phyloP scores from a whole-genome alignment of 768 basidiomycete species.

The Auricularia auricula-judae region DNA sequence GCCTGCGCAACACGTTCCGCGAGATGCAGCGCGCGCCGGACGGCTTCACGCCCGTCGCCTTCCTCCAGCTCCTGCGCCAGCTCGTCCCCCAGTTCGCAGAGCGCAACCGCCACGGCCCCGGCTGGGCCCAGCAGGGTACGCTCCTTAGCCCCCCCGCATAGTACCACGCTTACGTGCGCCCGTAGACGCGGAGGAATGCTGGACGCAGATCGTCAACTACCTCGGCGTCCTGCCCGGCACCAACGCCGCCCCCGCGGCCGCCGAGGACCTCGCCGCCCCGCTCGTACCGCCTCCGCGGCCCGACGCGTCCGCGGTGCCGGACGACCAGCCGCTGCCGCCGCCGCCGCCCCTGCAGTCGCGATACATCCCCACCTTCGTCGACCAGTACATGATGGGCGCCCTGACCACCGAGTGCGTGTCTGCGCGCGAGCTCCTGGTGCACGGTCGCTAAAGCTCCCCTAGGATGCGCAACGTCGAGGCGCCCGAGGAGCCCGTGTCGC shows the following conservation, averaged over 20 bases:
- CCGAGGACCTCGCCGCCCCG: constrained; percentile 15
- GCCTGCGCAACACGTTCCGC: constrained; percentile 57
- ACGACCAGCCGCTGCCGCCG: too few species aligned
- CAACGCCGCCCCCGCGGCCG: constrained; percentile 15
- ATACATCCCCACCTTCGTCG: constrained; percentile 41
- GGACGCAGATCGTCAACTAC: constrained; percentile 59
- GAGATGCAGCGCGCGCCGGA: constrained; percentile 70
- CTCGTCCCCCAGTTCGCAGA: constrained; percentile 90
- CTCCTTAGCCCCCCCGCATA: background rate
- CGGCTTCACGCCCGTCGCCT: constrained; percentile 54
- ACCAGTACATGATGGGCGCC: constrained; percentile 72
- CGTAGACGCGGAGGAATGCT: constrained; percentile 84
- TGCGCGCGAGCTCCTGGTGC: background rate
- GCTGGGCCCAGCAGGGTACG: constrained; percentile 73
- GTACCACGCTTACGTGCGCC: background rate
- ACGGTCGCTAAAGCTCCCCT: constrained; percentile 1
- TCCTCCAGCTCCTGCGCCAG: constrained; percentile 58
- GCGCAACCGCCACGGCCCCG: constrained; percentile 34
- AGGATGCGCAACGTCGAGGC: constrained; percentile 79
- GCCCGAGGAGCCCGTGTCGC: constrained; percentile 59
- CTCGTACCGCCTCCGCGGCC: too few species aligned
- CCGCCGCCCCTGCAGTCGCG: background rate
- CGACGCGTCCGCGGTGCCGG: too few species aligned
- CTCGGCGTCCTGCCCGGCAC: constrained; percentile 58
- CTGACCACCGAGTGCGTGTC: constrained; percentile 55